Evolutionary conservation across 352 stramenopile species (phyloP).

Genomic region (Pythium aristosporum): DNA sequence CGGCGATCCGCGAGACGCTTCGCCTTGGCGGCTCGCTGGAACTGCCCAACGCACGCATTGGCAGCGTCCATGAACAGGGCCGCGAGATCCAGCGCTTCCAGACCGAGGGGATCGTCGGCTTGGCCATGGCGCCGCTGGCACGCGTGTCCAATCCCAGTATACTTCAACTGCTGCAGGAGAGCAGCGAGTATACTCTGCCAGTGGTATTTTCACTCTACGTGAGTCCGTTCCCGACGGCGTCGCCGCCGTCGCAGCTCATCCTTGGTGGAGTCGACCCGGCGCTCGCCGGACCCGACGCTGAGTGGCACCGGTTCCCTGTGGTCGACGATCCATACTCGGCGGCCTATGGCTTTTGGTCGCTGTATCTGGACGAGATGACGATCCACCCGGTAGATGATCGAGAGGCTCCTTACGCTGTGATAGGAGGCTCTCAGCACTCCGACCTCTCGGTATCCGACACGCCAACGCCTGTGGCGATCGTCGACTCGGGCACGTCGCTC

Average conservation of each 20-base stretch:
- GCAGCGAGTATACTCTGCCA: conserved; percentile 12
- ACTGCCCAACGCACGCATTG: conserved; percentile 23
- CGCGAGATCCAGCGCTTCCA: conserved; percentile 34
- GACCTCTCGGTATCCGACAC: background rate
- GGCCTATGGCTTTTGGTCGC: conserved; percentile 32
- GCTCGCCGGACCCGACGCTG: conserved; percentile 24
- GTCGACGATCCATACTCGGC: conserved; percentile 13
- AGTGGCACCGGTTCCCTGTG: conserved; percentile 33
- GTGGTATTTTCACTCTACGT: conserved; percentile 43
- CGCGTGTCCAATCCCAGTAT: conserved; percentile 30
- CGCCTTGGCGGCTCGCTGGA: conserved; percentile 13
- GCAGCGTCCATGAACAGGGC: conserved; percentile 26
- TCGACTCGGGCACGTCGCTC: conserved; percentile 44
- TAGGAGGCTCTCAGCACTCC: background rate
- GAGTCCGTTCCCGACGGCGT: conserved; percentile 27
- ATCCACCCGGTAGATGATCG: background rate
- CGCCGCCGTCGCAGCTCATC: conserved; percentile 35
- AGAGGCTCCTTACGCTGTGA: background rate
- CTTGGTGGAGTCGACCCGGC: conserved; percentile 32
- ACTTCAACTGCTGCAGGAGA: conserved; percentile 24
- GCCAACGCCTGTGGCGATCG: conserved; percentile 20
- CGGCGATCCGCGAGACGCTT: conserved; percentile 27
- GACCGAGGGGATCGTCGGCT: conserved; percentile 38
- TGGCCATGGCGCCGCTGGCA: conserved; percentile 32
- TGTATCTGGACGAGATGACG: conserved; percentile 18